Evolutionary conservation across 2,329 filamentous ascomycete species (phyloP), one percentile per base, ranked within the genome.

Genomic region (Diaporthe australafricana): DNA sequence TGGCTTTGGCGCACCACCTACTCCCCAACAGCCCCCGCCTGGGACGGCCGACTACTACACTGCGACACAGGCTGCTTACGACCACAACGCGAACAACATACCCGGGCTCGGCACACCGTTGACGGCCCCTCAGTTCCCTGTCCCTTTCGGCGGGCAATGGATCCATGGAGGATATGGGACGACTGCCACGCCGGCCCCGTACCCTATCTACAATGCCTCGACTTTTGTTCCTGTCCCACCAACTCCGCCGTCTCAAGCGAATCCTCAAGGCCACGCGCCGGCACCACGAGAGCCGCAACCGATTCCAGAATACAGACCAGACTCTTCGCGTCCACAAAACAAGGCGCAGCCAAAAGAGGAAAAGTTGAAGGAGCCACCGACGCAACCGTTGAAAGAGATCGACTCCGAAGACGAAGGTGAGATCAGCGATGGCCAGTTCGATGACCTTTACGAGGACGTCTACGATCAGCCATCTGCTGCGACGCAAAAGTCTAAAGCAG

Each of bases 331-430:
- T 32, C 22, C 27, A 55, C 72, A 69, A 14, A 32, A 11, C 11
- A 69, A 69, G 52, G 35, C 38, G 12, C 60, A 69, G 22, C 20
- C 35, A 32, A 40, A 35, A 47, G 30, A 35, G 35, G 30, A 69
- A 17, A 42, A 38, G 5, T 52, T 42, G 22, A 47, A 30, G 60
- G 48, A 63, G 17, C 66, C 60, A 65, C 17, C 48, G n/a, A 74
- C 38, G 32, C 66, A 47, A 45, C 65, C 56, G 45, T 14, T 16
- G 52, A 63, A 53, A 22, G 66, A 73, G 17, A 32, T 50, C 22
- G 75, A 77, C 9, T 76, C 76, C 25, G 73, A 81, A 32, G 93
- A 96, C 77, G 94, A 97, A 77, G 93, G 93, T 20, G 94, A 97
- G 79, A 80, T 96, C 38, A 93, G 90, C 74, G 94, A 96, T 76